Evolutionary conservation across 495 filamentous ascomycete genomes (phyloP).

Genomic region (Neurospora terricola): DNA sequence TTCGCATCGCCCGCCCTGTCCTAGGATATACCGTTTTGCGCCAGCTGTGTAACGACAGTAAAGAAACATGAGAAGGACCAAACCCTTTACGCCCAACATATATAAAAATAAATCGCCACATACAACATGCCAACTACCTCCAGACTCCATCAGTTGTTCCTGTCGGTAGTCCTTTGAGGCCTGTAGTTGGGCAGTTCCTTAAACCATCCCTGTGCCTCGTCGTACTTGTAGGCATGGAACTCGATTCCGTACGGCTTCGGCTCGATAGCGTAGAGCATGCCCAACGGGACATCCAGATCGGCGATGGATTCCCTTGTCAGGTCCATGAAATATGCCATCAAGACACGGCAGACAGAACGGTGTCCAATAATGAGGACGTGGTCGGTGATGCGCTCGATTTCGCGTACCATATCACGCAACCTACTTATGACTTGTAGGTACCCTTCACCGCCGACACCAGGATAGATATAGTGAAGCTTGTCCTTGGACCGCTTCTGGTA

Average conservation of each 20-base stretch:
- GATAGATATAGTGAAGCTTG: conserved; percentile 90
- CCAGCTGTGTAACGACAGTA: background rate
- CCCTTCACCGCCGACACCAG: conserved; percentile 88
- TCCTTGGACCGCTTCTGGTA: conserved; percentile 62
- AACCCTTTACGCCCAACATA: background rate
- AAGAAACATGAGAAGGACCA: background rate
- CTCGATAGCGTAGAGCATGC: conserved; percentile 85
- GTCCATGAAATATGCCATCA: conserved; percentile 93
- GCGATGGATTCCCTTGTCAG: conserved; percentile 83
- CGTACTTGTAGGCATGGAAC: conserved; percentile 88
- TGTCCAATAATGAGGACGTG: conserved; percentile 87
- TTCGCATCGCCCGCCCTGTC: background rate
- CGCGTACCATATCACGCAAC: conserved; percentile 87
- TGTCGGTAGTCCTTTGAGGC: conserved; percentile 46
- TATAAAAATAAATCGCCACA: background rate
- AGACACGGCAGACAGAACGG: conserved; percentile 78
- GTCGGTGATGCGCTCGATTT: conserved; percentile 93
- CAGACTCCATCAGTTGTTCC: conserved; percentile 15
- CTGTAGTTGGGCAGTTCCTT: conserved; percentile 70
- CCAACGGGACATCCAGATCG: conserved; percentile 83
- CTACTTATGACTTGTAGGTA: conserved; percentile 96
- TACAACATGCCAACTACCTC: background rate
- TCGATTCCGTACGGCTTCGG: conserved; percentile 97
- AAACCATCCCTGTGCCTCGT: conserved; percentile 66
- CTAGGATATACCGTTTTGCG: background rate